Base-by-base conservation (phyloP, 768 basidiomycete species). In the Xerocomellus dryophilus region DNA sequence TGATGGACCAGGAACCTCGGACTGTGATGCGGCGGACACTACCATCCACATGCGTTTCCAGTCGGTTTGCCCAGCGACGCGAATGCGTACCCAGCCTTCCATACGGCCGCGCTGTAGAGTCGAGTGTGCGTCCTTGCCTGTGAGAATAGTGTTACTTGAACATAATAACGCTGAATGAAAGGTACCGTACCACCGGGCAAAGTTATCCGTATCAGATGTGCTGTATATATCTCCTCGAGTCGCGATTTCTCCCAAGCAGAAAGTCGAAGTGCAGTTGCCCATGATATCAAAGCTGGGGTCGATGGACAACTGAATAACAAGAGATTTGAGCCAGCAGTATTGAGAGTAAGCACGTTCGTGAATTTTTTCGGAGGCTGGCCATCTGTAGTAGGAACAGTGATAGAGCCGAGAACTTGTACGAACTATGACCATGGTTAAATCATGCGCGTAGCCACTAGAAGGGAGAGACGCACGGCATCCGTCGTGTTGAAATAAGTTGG, bases 151-250 rank as follows among this genome's bases (percentile, higher is more conserved):
- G n/a, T 62, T 18, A 59, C 70, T 59, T 23, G 17, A 20, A 49
- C 23, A 14, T 32, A 75, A 75, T 70, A 55, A 67, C 70, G 15
- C 12, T 17, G 43, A 48, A 44, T 23, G 40, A 45, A 34, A 43
- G n/a, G 43, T 47, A 25, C 29, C 74, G 27, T 50, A 76, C 80
- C 73, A 43, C 77, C 75, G 50, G 74, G 77, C 43, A 89, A 69
- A n/a, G 81, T 88, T 64, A 88, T 90, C 48, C 92, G 81, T 58
- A 98, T 81, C 41, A 98, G 73, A 74, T 98, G 92, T 6, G 93
- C 95, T 0, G 97, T 98, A 68, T 98, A 98, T 55, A 99, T 93
- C 74, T 99, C 96, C 71, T 97, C 93, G 15, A 98, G 78, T 40
- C 93, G 84, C 1, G 91, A 87, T 66, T 95, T 93, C 73, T 99